phyloP scores from a whole-genome alignment of 306 rosid genomes.

The Vicia sativa region DNA sequence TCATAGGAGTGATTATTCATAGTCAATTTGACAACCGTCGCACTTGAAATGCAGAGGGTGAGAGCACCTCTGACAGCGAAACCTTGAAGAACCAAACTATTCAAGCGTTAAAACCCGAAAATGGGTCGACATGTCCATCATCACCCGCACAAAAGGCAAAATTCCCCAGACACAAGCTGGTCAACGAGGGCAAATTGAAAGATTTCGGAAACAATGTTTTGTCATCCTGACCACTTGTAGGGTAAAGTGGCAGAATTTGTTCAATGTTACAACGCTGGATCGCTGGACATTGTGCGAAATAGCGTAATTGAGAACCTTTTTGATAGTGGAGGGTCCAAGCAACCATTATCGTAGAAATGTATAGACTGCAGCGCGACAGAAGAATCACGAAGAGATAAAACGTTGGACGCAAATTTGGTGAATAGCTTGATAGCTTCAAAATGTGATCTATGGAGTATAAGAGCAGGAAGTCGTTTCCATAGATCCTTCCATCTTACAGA shows the following conservation, averaged over 20 bases:
- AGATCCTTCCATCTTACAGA: conserved; percentile 9
- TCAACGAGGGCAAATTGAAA: too few species aligned
- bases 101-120: too few species aligned
- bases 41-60: conserved; percentile 13
- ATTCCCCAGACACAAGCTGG: too few species aligned
- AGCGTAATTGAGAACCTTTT: too few species aligned
- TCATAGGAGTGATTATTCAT: neutral
- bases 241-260: too few species aligned
- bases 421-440: neutral
- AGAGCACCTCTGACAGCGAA: neutral
- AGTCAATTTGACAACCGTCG: neutral
- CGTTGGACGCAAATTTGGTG: neutral
- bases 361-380: neutral
- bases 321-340: neutral
- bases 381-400: neutral
- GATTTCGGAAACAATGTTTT: too few species aligned
- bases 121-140: too few species aligned
- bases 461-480: neutral
- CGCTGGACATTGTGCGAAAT: neutral
- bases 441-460: neutral
- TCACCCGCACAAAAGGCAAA: too few species aligned
- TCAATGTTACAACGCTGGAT: too few species aligned
- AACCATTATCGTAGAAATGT: neutral
- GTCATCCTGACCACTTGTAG: too few species aligned
- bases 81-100: too few species aligned